A percentile compares a stretch with the other conserved stretches of the same genome.
Conservation (phyloP, 805 yeast genomes). For the Barnettozyma salicaria region DNA sequence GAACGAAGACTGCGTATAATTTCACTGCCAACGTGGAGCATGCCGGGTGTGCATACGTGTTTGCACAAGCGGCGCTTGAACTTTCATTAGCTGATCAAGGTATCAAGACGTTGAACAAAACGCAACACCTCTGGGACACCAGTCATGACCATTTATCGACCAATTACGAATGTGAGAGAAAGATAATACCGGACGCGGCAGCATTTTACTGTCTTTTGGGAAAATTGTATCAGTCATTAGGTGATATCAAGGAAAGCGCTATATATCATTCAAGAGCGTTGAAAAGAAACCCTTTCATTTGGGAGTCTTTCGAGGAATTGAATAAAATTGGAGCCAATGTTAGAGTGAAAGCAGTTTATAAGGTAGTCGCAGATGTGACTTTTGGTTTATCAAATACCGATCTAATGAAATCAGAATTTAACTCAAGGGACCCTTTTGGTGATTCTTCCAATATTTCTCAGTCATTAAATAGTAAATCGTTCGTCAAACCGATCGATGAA, state of each 20-base stretch:
- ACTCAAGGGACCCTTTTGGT: conserved; percentile 27
- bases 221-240: conserved; percentile 50
- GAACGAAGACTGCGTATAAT: conserved; percentile 58
- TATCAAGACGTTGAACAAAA: conserved; percentile 40
- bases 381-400: conserved; percentile 13
- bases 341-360: conserved; percentile 50
- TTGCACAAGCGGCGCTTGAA: conserved; percentile 59
- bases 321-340: conserved; percentile 67
- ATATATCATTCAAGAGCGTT: conserved; percentile 64
- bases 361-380: conserved; percentile 16
- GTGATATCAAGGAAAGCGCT: conserved; percentile 60
- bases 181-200: conserved; percentile 56
- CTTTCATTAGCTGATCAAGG: conserved; percentile 58
- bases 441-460: conserved; percentile 21
- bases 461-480: conserved; percentile 10
- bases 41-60: conserved; percentile 71
- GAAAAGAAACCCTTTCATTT: conserved; percentile 69
- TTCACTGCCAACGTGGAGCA: conserved; percentile 43
- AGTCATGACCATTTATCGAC: conserved; percentile 12
- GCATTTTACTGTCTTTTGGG: conserved; percentile 66
- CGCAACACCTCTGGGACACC: conserved; percentile 33
- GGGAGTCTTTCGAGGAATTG: conserved; percentile 80
- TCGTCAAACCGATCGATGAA: conserved; percentile 13
- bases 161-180: conserved; percentile 35
- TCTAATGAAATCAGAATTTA: conserved; percentile 5